Conservation (phyloP, 2,329 filamentous ascomycete species). For the Calonectria montana region DNA sequence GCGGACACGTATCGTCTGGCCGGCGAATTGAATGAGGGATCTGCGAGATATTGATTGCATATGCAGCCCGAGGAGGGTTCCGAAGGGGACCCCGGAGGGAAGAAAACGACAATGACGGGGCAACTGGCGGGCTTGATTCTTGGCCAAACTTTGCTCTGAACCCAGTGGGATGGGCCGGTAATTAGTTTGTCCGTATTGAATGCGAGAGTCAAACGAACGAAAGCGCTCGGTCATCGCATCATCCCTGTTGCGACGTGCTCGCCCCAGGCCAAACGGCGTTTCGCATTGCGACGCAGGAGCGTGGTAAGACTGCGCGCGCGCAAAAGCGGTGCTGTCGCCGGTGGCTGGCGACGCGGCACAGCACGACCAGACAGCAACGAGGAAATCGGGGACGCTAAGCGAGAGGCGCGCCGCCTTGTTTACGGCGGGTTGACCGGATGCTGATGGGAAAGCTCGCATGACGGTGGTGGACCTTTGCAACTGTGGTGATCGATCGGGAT, state of each 20-base stretch:
- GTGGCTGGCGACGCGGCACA: background rate
- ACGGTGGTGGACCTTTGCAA: background rate
- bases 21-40: constrained; percentile 3
- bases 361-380: background rate
- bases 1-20: background rate
- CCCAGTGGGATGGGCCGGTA: background rate
- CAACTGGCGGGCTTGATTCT: background rate
- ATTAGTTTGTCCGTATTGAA: constrained; percentile 1
- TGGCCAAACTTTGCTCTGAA: background rate
- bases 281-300: background rate
- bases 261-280: background rate
- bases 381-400: background rate
- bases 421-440: background rate
- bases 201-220: background rate
- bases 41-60: background rate
- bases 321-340: background rate
- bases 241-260: background rate
- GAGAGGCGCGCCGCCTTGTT: background rate
- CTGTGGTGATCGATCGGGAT: constrained; percentile 2
- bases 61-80: background rate
- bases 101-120: background rate
- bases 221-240: background rate
- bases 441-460: constrained; percentile 23
- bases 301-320: background rate
- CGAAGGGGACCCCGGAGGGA: too few relatives aligned